These are phyloP conservation scores for Solanum gracilifrons DNA, from an alignment of 257 asterid species.

Conservation along the genomic window DNA sequence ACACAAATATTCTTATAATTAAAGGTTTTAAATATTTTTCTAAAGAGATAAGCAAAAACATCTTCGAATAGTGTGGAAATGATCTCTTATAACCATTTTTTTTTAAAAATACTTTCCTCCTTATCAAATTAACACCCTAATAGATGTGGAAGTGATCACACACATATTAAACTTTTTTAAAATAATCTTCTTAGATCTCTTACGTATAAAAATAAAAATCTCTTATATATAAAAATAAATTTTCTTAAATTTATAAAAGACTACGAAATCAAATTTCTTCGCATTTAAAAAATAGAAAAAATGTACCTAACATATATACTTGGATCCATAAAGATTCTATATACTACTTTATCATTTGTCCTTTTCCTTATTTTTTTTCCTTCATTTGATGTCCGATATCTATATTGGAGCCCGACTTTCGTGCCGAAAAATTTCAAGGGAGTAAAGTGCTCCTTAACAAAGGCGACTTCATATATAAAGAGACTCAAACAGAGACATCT, in stretches of 20 bases:
- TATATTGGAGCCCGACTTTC: fast-evolving
- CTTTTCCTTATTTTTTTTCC: not conserved
- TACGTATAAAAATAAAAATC: not conserved
- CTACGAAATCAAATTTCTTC: too few relatives aligned
- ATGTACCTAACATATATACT: not conserved
- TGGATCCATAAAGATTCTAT: not conserved
- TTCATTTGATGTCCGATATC: fast-evolving
- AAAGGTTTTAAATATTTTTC: not conserved
- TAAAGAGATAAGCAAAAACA: not conserved
- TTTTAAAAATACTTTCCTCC: not conserved
- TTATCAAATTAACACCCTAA: not conserved
- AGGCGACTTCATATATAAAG: fast-evolving
- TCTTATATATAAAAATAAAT: not conserved
- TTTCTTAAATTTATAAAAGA: not conserved
- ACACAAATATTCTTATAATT: not conserved
- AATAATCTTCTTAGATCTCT: not conserved
- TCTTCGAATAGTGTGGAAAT: not conserved
- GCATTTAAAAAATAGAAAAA: not conserved
- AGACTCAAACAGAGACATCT: too few relatives aligned
- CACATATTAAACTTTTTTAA: not conserved
- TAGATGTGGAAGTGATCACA: not conserved
- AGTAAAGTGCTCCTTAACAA: too few relatives aligned
- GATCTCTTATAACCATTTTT: not conserved
- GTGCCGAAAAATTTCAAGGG: fast-evolving
- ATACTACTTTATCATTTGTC: not conserved